phyloP scores from a whole-genome alignment of 1,139 yeast genomes.

The Saccharomyces uvarum region DNA sequence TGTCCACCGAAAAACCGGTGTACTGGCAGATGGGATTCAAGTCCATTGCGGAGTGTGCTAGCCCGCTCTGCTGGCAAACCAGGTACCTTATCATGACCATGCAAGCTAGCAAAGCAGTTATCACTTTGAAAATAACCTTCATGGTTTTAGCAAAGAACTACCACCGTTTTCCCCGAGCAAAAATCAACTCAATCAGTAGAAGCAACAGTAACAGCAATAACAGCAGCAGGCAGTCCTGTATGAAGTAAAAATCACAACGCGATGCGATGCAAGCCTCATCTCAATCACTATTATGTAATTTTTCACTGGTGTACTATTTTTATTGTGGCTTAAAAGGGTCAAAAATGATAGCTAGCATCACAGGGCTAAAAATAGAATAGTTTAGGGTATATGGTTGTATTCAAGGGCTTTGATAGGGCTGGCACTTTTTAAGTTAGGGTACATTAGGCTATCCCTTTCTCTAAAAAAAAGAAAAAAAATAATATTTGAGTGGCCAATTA shows the following conservation, averaged over 20 bases:
- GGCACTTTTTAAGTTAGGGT: not conserved
- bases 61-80: not conserved
- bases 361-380: not conserved
- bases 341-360: not conserved
- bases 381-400: not conserved
- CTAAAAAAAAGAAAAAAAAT: not conserved
- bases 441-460: not conserved
- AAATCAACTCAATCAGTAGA: not conserved
- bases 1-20: not conserved
- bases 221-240: not conserved
- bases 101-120: not conserved
- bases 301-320: not conserved
- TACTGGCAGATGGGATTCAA: not conserved
- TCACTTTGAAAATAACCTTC: not conserved
- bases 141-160: not conserved
- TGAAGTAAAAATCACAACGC: not conserved
- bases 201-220: not conserved
- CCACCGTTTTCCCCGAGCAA: not conserved
- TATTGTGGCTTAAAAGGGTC: not conserved
- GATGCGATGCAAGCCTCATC: not conserved
- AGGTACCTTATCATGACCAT: not conserved
- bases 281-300: not conserved
- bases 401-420: not conserved
- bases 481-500: not conserved
- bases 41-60: not conserved